These are phyloP conservation scores for Nicotiana attenuata DNA, from an alignment of 257 asterid species.

Conservation along the genomic window DNA sequence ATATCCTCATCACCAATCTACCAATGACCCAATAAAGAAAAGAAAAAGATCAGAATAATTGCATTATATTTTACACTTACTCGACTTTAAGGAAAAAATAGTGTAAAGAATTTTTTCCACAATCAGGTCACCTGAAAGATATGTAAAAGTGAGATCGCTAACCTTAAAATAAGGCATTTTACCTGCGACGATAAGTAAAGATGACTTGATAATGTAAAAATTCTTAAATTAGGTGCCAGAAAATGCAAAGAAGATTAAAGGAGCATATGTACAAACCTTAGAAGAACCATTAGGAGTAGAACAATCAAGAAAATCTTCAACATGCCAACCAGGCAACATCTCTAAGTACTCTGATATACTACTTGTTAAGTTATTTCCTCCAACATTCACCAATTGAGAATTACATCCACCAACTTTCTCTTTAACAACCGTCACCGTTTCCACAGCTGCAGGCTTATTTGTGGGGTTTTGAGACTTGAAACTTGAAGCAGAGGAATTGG, in stretches of 20 bases:
- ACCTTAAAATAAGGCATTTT: no score
- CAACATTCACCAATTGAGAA: constrained; percentile 15
- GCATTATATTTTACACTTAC: not conserved
- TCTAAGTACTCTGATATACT: constrained; percentile 63
- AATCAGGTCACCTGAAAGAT: no score
- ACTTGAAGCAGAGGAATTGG: constrained; percentile 16
- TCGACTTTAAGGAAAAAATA: no score
- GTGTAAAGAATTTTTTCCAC: no score
- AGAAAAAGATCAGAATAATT: not conserved
- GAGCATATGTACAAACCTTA: constrained; percentile 31
- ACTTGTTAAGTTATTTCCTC: constrained; percentile 21
- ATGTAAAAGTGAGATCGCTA: no score
- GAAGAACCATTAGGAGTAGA: constrained; percentile 25
- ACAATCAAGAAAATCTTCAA: constrained; percentile 57
- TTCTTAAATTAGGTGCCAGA: no score
- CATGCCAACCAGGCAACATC: constrained; percentile 65
- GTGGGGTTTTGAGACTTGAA: constrained; percentile 14
- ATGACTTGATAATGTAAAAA: no score
- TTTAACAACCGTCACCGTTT: constrained; percentile 1
- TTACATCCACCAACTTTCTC: not conserved
- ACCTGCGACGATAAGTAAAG: no score
- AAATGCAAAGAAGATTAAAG: not conserved
- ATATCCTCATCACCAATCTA: constrained; percentile 31
- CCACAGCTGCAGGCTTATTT: not conserved
- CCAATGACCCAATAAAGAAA: not conserved